Evolutionary conservation across 2,329 filamentous ascomycete species (phyloP).

Genomic region (Nannizziopsis barbatae): DNA sequence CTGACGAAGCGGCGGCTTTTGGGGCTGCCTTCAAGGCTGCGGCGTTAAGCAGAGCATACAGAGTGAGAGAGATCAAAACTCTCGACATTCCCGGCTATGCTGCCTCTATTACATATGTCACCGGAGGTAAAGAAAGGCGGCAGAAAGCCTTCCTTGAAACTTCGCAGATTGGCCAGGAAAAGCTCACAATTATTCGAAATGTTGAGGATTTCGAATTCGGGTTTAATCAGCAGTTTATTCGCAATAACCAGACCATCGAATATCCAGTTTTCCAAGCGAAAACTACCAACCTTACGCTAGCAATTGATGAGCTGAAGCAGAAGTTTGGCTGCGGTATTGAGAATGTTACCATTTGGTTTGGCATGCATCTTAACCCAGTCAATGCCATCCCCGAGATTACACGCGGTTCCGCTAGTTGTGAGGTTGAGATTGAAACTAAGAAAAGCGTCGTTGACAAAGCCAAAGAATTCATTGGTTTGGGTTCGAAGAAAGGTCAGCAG

Average conservation of each 20-base stretch:
- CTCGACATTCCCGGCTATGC: slow-evolving; percentile 66
- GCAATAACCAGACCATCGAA: slow-evolving; percentile 39
- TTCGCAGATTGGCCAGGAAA: slow-evolving; percentile 64
- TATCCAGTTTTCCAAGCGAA: slow-evolving; percentile 54
- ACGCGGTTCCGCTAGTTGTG: slow-evolving; percentile 71
- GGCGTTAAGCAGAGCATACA: slow-evolving; percentile 84
- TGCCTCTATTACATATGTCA: slow-evolving; percentile 60
- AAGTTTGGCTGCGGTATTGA: slow-evolving; percentile 64
- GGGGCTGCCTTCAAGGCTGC: slow-evolving; percentile 92
- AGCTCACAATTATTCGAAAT: slow-evolving; percentile 75
- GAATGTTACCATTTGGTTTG: slow-evolving; percentile 71
- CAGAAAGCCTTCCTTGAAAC: slow-evolving; percentile 74
- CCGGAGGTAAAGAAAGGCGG: slow-evolving; percentile 58
- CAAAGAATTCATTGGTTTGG: slow-evolving; percentile 91
- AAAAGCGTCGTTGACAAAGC: slow-evolving; percentile 85
- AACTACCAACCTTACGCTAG: slow-evolving; percentile 76
- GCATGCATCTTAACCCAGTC: slow-evolving; percentile 57
- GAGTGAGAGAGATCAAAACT: slow-evolving; percentile 89
- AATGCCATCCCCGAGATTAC: slow-evolving; percentile 71
- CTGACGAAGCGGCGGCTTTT: slow-evolving; percentile 91
- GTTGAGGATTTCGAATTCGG: slow-evolving; percentile 67
- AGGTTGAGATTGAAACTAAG: slow-evolving; percentile 57
- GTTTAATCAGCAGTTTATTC: slow-evolving; percentile 61
- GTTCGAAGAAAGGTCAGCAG: slow-evolving; percentile 74
- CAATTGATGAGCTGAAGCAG: slow-evolving; percentile 65